Conservation (phyloP, 1,284 basidiomycete species). For the Lentinula novae-zelandiae region DNA sequence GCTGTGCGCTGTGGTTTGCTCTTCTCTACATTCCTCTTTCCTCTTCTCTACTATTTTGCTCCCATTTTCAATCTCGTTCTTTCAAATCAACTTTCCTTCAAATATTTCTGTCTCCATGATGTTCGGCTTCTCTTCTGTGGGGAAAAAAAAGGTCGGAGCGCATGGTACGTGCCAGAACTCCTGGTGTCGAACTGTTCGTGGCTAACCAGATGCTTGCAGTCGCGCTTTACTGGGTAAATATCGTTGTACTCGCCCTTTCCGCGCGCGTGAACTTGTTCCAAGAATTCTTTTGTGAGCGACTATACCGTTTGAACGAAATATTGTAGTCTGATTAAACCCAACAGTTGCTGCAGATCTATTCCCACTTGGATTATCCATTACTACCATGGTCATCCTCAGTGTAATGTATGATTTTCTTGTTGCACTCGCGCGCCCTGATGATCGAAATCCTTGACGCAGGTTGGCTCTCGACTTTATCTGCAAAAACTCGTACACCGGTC, state of each 20-base stretch:
- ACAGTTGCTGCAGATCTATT: conserved; percentile 55
- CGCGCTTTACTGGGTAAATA: conserved; percentile 40
- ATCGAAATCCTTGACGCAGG: conserved; percentile 23
- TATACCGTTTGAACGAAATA: not conserved
- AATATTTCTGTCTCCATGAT: not conserved
- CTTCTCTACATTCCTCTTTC: not conserved
- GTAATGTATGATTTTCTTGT: conserved; percentile 31
- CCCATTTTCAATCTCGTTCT: not conserved
- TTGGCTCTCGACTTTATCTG: conserved; percentile 39
- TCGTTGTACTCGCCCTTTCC: conserved; percentile 50
- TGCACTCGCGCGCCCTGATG: not conserved
- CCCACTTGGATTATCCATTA: conserved; percentile 52
- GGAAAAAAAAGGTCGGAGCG: conserved; percentile 25
- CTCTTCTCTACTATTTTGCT: not conserved
- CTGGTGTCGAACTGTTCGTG: not conserved
- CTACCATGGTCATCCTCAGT: conserved; percentile 41
- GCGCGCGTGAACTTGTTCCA: conserved; percentile 53
- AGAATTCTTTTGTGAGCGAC: conserved; percentile 53
- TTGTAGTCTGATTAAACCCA: not conserved
- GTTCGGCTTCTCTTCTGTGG: conserved; percentile 24
- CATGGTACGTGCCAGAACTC: conserved; percentile 23
- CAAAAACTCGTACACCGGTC: conserved; percentile 38
- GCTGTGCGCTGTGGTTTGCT: not conserved
- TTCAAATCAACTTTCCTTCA: conserved; percentile 1
- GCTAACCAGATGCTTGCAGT: conserved; percentile 25